Evolutionary conservation across 2,329 filamentous ascomycete species (phyloP).

Genomic region (Aspergillus sp.): DNA sequence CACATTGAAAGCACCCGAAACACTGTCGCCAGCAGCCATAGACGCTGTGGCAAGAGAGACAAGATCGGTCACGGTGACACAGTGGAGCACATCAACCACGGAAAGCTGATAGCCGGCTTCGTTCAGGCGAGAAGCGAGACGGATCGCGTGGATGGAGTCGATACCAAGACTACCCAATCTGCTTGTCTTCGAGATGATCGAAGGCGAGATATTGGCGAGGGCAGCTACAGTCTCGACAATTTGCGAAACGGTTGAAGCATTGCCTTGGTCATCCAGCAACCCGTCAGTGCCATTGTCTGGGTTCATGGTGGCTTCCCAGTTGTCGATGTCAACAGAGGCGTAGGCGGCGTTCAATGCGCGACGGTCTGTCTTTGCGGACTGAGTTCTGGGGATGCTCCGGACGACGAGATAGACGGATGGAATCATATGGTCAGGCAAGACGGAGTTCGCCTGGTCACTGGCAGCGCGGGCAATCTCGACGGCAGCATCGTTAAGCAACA

Average conservation of each 20-base stretch:
- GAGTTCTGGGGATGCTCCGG: conserved; percentile 19
- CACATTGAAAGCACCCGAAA: conserved; percentile 10
- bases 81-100: conserved; percentile 22
- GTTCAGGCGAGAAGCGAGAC: conserved; percentile 19
- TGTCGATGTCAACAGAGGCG: conserved; percentile 17
- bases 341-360: conserved; percentile 21
- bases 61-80: conserved; percentile 21
- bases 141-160: conserved; percentile 26
- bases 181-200: conserved; percentile 13
- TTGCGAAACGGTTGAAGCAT: conserved; percentile 1
- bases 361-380: conserved; percentile 28
- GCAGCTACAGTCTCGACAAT: conserved; percentile 18
- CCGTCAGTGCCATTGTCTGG: conserved; percentile 6
- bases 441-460: conserved; percentile 11
- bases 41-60: conserved; percentile 7
- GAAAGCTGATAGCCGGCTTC: conserved; percentile 18
- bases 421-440: conserved; percentile 27
- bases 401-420: conserved; percentile 26
- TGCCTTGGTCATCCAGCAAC: not conserved
- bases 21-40: not conserved
- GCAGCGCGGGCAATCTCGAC: conserved; percentile 17
- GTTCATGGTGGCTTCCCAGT: conserved; percentile 19
- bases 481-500: conserved; percentile 11
- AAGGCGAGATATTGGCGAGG: conserved; percentile 14
- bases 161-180: conserved; percentile 22